phyloP scores from a whole-genome alignment of 345 rosid species.

The Clausena lansium region DNA sequence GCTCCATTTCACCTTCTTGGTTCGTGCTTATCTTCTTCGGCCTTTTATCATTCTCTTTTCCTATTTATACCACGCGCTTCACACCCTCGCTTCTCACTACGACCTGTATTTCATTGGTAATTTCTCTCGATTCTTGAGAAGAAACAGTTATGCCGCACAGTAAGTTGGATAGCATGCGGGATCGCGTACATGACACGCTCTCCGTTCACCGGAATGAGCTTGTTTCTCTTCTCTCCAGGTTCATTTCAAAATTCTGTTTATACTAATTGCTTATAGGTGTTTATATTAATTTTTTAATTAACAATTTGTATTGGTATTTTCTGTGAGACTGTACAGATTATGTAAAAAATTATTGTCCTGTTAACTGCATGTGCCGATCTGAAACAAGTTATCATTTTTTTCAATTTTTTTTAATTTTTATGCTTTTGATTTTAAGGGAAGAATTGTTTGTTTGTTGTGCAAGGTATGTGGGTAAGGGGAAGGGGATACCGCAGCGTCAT shows the following conservation, averaged over 20 bases:
- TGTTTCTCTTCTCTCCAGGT: constrained; percentile 61
- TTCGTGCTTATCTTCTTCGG: neutral
- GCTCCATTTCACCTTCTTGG: neutral
- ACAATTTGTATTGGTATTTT: neutral
- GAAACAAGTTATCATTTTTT: neutral
- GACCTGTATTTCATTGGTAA: neutral
- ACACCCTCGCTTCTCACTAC: neutral
- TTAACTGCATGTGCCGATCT: neutral
- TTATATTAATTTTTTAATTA: too few species aligned
- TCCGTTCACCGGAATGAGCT: constrained; percentile 48
- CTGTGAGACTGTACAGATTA: accelerated
- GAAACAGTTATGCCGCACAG: constrained; percentile 22
- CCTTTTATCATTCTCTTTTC: neutral
- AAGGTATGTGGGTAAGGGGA: constrained; percentile 48
- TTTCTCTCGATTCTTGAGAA: constrained; percentile 4
- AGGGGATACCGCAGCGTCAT: constrained; percentile 54
- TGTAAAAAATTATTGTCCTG: neutral
- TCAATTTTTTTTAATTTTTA: constrained; percentile 1
- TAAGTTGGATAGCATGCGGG: constrained; percentile 41
- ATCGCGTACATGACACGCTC: constrained; percentile 44
- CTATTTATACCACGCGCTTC: constrained; percentile 1
- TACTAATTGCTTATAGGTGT: neutral
- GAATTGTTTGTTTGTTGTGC: neutral
- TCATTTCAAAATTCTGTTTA: neutral
- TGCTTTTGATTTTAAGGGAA: neutral